Conservation (phyloP, 192 early-diverging fungal species). For the Coemansia sp. region DNA sequence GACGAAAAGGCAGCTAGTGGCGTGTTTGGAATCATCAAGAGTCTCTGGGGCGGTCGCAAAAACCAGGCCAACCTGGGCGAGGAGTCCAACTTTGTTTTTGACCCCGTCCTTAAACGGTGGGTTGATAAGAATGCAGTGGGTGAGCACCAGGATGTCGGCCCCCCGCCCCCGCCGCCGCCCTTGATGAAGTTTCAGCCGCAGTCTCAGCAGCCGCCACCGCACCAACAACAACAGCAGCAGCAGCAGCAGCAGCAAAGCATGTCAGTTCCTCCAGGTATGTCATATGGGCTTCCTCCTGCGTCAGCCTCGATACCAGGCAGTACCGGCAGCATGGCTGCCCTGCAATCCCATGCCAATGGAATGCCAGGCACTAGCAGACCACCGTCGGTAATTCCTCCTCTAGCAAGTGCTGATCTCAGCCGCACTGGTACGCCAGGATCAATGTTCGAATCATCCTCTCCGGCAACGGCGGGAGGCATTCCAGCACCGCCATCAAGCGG, state of each 20-base stretch:
- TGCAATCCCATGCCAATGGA: not conserved
- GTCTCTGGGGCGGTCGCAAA: conserved; percentile 49
- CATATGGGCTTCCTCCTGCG: not conserved
- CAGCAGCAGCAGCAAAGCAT: conserved; percentile 10
- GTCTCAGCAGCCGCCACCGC: too few species aligned
- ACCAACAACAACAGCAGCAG: not conserved
- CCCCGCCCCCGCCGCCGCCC: conserved; percentile 44
- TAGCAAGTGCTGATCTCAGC: conserved; percentile 23
- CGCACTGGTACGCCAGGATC: conserved; percentile 32
- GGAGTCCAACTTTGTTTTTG: conserved; percentile 81
- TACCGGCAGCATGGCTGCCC: not conserved
- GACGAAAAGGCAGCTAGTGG: conserved; percentile 58
- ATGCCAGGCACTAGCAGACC: conserved; percentile 6
- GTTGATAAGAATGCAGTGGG: conserved; percentile 56
- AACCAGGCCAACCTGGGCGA: conserved; percentile 85
- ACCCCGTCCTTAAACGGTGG: conserved; percentile 83
- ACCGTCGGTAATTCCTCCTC: conserved; percentile 9
- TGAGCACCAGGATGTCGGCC: conserved; percentile 22
- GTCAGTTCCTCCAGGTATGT: conserved; percentile 11
- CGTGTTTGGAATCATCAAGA: conserved; percentile 51
- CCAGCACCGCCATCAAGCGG: conserved; percentile 15
- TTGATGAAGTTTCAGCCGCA: conserved; percentile 29
- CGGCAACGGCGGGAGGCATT: not conserved
- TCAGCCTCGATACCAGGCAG: not conserved
- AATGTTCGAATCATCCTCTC: conserved; percentile 3